Conservation (phyloP, 1,284 basidiomycete genomes). For the Puccinia horiana region DNA sequence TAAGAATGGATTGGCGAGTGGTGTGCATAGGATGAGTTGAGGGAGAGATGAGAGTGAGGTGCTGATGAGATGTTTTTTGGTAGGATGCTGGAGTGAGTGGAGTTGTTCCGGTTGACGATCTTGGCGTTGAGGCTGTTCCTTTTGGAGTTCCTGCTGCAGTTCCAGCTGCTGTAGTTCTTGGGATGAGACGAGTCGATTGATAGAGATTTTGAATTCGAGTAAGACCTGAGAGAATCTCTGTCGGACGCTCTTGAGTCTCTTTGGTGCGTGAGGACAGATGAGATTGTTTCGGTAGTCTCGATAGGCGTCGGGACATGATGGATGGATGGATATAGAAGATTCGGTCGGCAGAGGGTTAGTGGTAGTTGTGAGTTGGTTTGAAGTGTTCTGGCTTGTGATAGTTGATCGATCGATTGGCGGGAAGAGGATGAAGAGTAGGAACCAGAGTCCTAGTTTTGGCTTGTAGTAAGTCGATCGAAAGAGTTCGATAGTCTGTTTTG, state of each 20-base stretch:
- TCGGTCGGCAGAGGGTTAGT: background rate
- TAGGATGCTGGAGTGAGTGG: too few species aligned
- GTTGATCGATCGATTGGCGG: constrained; percentile 20
- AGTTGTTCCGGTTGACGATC: background rate
- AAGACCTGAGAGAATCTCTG: constrained; percentile 35
- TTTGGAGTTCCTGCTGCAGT: background rate
- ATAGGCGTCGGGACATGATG: constrained; percentile 43
- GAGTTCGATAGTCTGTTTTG: constrained; percentile 31
- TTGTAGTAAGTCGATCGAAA: constrained; percentile 44
- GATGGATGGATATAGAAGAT: background rate
- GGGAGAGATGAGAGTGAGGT: background rate
- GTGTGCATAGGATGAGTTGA: constrained; percentile 19
- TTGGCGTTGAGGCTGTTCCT: background rate
- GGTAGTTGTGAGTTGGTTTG: background rate
- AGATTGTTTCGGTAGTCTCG: constrained; percentile 42
- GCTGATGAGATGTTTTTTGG: background rate
- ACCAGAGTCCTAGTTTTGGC: constrained; percentile 27
- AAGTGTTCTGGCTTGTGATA: background rate
- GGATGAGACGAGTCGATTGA: background rate
- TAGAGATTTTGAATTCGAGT: constrained; percentile 34
- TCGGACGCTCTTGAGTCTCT: constrained; percentile 40
- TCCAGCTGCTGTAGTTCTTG: background rate
- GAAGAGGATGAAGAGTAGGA: constrained; percentile 46
- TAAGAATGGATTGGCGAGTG: constrained; percentile 36
- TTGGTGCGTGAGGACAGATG: constrained; percentile 47